Conservation (phyloP, 2,329 filamentous ascomycete species). For the Penicillium frequentans region DNA sequence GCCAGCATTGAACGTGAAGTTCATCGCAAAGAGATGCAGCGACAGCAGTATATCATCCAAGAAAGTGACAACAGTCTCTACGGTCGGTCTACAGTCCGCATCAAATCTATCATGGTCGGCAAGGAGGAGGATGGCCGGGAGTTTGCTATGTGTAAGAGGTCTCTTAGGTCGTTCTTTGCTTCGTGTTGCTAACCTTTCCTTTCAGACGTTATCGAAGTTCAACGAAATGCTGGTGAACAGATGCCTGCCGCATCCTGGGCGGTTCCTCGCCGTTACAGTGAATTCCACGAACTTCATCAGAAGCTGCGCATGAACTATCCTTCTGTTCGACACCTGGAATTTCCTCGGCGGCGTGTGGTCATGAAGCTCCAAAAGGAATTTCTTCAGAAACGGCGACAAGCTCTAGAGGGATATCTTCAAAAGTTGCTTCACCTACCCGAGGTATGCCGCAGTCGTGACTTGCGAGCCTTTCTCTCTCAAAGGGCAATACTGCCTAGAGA, state of each 20-base stretch:
- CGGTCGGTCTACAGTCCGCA: slow-evolving; percentile 82
- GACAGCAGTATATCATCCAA: slow-evolving; percentile 95
- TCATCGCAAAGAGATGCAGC: slow-evolving; percentile 87
- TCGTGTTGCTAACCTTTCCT: slow-evolving; percentile 14
- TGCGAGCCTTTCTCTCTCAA: slow-evolving; percentile 88
- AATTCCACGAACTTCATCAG: slow-evolving; percentile 95
- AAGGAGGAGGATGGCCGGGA: slow-evolving; percentile 90
- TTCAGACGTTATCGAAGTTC: slow-evolving; percentile 80
- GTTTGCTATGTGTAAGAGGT: slow-evolving; percentile 72
- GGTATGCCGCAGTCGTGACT: slow-evolving; percentile 88
- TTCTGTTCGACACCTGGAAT: slow-evolving; percentile 85
- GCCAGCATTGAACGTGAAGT: slow-evolving; percentile 91
- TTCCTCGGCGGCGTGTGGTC: slow-evolving; percentile 86
- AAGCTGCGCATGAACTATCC: slow-evolving; percentile 80
- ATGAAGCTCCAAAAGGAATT: slow-evolving; percentile 98
- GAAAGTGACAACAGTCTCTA: slow-evolving; percentile 98
- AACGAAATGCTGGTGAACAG: slow-evolving; percentile 84
- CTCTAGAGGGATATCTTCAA: slow-evolving; percentile 80
- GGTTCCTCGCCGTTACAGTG: slow-evolving; percentile 89
- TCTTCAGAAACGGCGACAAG: slow-evolving; percentile 79
- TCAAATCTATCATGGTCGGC: slow-evolving; percentile 90
- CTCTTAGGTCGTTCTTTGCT: neutral
- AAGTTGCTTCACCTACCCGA: slow-evolving; percentile 84
- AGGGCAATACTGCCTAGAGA: slow-evolving; percentile 72
- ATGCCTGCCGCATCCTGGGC: slow-evolving; percentile 97